Evolutionary conservation across 441 rosid species (phyloP), one percentile per base, ranked within the genome.

Genomic region (Euphorbia corollata): DNA sequence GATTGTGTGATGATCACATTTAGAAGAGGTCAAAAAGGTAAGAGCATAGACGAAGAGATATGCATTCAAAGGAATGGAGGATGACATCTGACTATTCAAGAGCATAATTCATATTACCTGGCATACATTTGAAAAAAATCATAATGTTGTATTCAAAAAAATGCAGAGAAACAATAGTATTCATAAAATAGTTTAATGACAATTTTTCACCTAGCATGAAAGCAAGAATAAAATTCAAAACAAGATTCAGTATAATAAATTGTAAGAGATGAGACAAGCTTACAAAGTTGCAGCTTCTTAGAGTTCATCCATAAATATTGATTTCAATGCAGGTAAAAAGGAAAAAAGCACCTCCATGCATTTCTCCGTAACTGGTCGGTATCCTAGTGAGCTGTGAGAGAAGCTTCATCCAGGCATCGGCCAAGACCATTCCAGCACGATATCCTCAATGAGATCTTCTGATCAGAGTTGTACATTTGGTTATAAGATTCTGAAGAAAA

Each of bases 351-450:
- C 71, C 78, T 86, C 89, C 79, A 86, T 78, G 83, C 92, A 90
- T 72, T 76, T 86, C 61, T 86, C 90, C 63, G 85, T 74, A 72
- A 73, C 77, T 50, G 75, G 73, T 55, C 74, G 82, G 83, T 81
- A 84, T 32, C 76, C 86, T 64, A 78, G 60, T 64, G 87, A 85
- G 69, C 82, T 82, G 15, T n/a, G n/a, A 84, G 78, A 19, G 88
- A 81, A 72, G 84, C 79, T 76, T 84, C 92, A 68, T 85, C 91
- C n/a, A 90, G 84, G 81, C 88, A 86, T 63, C 72, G 87, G 71
- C 51, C 68, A 59, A 90, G 84, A 74, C 98, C 98, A 62, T 82
- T 86, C 98, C 97, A 90, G 79, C 85, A 86, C 53, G 91, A 82
- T 70, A 84, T 73, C 63, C 87, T 81, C 71, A 92, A 62, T 48